Base-by-base conservation (phyloP, 2,329 filamentous ascomycete genomes). In the Knufia petricola region DNA sequence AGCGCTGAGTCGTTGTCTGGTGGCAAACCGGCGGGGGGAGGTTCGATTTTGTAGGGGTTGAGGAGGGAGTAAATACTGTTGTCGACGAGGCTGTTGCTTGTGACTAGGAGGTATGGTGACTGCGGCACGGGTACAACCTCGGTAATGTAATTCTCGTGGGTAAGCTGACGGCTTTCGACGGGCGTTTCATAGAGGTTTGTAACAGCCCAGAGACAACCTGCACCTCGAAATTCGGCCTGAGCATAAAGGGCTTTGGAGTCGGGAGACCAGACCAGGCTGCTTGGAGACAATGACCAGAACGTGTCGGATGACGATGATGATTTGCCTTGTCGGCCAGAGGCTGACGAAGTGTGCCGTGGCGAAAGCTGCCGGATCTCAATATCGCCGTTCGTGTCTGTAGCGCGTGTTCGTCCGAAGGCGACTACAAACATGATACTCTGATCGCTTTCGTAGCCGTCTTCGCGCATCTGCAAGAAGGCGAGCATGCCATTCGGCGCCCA, bases 361-460 rank as follows among this genome's bases (percentile, higher is more conserved):
- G n/a, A 36, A n/a, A 36, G 32, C 32, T 36, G 32, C 32, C 32
- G 15, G 32, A 36, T 23, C n/a, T 32, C 12, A 23, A 15, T 38
- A 2, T 3, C 17, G 21, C 15, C 12, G 4, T 26, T 21, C 21
- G 19, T n/a, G n/a, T 9, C 23, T 20, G 3, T 7, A 7, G 39
- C 19, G 28, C n/a, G 3, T 8, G 39, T 15, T 4, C 17, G 39
- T n/a, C n/a, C n/a, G 23, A 47, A 15, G 21, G 24, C n/a, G 17
- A 69, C 64, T 45, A 69, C 63, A 17, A 70, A 48, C 26, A 71
- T 69, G 1, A 65, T 58, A 50, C 71, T 72, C 54, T 70, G 69
- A 55, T 72, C 69, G 12, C 67, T 68, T 53, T 72, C 69, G 46
- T 72, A 71, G 8, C 69, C 69, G 51, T 72, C 69, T 34, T 66